Evolutionary conservation across 1,139 yeast species (phyloP), one percentile per base, ranked within the genome.

Genomic region (Zygosaccharomyces pseudobailii): DNA sequence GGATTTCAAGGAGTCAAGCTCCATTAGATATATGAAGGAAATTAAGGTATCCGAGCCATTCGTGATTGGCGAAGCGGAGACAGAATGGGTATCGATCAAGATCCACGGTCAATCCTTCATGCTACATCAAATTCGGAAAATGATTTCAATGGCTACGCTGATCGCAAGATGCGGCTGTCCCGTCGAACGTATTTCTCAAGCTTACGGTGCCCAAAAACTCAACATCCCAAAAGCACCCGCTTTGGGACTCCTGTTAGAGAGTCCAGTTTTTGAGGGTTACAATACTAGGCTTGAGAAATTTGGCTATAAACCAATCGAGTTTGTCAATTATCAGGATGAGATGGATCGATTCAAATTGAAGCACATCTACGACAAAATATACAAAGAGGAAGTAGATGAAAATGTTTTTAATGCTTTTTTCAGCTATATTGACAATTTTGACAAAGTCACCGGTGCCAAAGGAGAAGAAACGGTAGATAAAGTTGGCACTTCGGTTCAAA

Each of bases 221-320:
- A 89, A 89, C 63, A 87, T 92, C 55, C 99, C 99, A 45, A 94
- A 92, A 69, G 98, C 97, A 0, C 99, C 99, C 5, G 95, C 97
- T 32, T 73, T 92, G 53, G 99, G 99, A 0, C 73, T 92, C 50
- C 71, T 94, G 45, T 75, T 92, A 50, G 98, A 94, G 62, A 81
- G 85, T 49, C 98, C 98, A 0, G 95, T 90, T 9, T 92, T 87
- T 66, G 95, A 86, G 47, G 84, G 87, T 6, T 88, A 86, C 67
- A 92, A 92, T 67, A 73, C 75, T 22, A 79, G 80, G 59, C 73
- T 92, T 55, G 76, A 77, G 49, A 81, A 82, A 52, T 79, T 84
- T 61, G 97, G 96, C n/a, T 87, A 87, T 62, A 85, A 84, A 36
- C 79, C 78, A 13, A 75, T 92, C 46, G 82, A 80, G 41, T 92